A percentile compares a stretch with the other conserved stretches of the same genome.
Evolutionary conservation across 768 basidiomycete genomes (phyloP).

Genomic region (Melanogaster broomeanus): DNA sequence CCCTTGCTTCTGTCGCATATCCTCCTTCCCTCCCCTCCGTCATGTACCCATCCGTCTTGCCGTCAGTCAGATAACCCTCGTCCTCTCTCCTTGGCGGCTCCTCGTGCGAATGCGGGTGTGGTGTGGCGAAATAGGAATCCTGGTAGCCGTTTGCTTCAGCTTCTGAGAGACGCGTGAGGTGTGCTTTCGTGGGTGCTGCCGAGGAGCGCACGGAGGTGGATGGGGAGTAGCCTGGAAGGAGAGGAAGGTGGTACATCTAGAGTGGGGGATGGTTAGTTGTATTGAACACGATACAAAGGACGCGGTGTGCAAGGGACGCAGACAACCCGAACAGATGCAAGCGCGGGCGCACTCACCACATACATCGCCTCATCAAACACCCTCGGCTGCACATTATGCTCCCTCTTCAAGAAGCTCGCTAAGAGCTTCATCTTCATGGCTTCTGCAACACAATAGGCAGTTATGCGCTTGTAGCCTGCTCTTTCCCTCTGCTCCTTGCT

Average conservation of each 20-base stretch:
- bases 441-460: conserved; percentile 89
- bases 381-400: conserved; percentile 86
- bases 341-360: conserved; percentile 54
- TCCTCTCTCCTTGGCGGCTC: conserved; percentile 14
- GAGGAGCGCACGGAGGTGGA: conserved; percentile 87
- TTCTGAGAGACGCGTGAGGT: conserved; percentile 71
- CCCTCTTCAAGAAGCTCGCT: conserved; percentile 84
- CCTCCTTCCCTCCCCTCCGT: conserved; percentile 17
- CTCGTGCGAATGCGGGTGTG: conserved; percentile 19
- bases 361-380: conserved; percentile 94
- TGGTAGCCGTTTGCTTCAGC: conserved; percentile 92
- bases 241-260: conserved; percentile 89
- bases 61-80: conserved; percentile 26
- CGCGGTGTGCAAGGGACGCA: neutral
- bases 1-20: neutral
- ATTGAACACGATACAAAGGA: neutral
- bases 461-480: conserved; percentile 79
- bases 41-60: conserved; percentile 59
- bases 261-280: neutral
- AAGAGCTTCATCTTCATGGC: conserved; percentile 82
- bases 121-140: conserved; percentile 70
- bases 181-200: conserved; percentile 57
- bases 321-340: conserved; percentile 1
- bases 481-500: conserved; percentile 80
- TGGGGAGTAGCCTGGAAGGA: conserved; percentile 89